Base-by-base conservation (phyloP, 768 basidiomycete species). In the Gloeopeniophorella convolvens region DNA sequence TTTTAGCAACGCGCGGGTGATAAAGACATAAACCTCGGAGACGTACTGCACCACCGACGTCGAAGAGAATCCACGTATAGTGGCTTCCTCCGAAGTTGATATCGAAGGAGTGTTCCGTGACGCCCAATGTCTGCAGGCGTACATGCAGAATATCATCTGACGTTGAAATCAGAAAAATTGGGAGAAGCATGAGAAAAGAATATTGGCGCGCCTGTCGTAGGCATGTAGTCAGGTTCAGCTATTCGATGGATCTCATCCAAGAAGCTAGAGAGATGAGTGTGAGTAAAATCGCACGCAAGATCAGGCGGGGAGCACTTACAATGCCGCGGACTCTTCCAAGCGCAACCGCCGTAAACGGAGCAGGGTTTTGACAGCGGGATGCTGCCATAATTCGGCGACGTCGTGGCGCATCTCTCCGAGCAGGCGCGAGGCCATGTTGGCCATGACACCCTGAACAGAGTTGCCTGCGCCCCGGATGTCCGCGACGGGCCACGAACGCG, bases 21-120 rank as follows among this genome's bases (percentile, higher is more conserved):
- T 10, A 18, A 30, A 4, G 23, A 27, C 13, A 24, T n/a, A 35
- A 35, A 23, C 13, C 20, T 15, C 21, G 26, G 41, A 12, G 27
- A 73, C 84, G 63, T 62, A 89, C 83, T 44, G 85, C 83, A 39
- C 89, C 89, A 33, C 88, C 87, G 31, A 91, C 88, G 63, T 91
- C 89, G 62, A 84, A 91, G 48, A 90, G 70, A 50, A 80, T 77
- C 87, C 88, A 90, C 45, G 81, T 76, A 61, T 84, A 85, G 35
- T 72, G 72, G 48, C 70, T 72, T 3, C 82, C 81, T 33, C 75
- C 78, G 54, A 81, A 74, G 50, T 73, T 72, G 51, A 89, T 78
- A 48, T 81, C 76, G 62, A 88, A 87, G 1, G 77, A 71, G 61
- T 89, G 85, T 57, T 90, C 87, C 49, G 82, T 78, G 18, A 90